phyloP scores from a whole-genome alignment of 345 rosid species.

The Melaleuca alternifolia region DNA sequence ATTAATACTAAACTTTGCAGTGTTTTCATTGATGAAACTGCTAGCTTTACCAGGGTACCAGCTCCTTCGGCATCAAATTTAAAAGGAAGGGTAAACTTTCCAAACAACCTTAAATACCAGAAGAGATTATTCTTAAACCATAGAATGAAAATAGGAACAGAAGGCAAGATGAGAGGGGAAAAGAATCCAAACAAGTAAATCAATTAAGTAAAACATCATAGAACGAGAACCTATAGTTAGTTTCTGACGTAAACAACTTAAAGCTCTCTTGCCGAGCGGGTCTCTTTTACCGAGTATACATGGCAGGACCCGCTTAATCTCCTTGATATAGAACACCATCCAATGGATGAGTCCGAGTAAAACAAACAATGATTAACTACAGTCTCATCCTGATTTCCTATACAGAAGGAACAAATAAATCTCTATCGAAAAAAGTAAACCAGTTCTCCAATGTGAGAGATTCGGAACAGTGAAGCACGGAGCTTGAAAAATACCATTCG shows the following conservation, averaged over 20 bases:
- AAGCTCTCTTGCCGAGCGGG: background rate
- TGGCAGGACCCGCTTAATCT: background rate
- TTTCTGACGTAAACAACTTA: background rate
- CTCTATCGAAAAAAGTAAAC: background rate
- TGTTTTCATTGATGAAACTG: background rate
- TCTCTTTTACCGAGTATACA: background rate
- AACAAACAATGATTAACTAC: background rate
- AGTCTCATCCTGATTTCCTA: background rate
- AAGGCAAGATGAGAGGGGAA: background rate
- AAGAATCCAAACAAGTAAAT: background rate
- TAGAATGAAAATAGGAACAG: background rate
- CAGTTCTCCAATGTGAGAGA: background rate
- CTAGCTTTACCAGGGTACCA: background rate
- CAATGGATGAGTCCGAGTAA: background rate
- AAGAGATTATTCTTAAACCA: background rate
- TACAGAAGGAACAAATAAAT: background rate
- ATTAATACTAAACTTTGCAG: background rate
- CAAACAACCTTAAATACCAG: background rate
- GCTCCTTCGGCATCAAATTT: background rate
- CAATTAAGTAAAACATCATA: background rate
- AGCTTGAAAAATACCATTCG: conserved; percentile 44
- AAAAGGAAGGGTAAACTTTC: background rate
- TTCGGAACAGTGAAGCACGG: background rate
- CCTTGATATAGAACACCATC: background rate
- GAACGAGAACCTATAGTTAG: background rate